phyloP scores from a whole-genome alignment of 257 asterid genomes.

The Nicotiana sylvestris region DNA sequence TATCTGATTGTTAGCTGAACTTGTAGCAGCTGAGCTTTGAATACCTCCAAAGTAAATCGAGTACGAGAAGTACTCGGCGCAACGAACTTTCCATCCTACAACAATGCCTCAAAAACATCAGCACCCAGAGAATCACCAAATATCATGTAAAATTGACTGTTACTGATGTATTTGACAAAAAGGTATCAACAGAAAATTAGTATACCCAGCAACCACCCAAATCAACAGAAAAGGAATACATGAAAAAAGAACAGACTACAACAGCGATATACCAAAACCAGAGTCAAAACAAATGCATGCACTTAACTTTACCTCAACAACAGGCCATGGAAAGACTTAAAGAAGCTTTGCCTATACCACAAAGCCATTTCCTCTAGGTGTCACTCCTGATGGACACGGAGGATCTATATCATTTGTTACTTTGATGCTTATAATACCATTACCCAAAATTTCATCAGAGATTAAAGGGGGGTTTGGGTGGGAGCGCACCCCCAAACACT shows the following conservation, averaged over 20 bases:
- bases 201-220: not conserved
- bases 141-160: not conserved
- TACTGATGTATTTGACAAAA: not conserved
- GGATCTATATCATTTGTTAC: too few relatives aligned
- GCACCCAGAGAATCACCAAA: not conserved
- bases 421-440: too few relatives aligned
- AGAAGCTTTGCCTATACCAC: too few relatives aligned
- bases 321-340: not conserved
- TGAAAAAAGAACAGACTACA: not conserved
- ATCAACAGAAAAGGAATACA: not conserved
- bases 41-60: slow-evolving; percentile 74
- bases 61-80: slow-evolving; percentile 71
- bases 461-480: too few relatives aligned
- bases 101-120: slow-evolving; percentile 6
- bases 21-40: slow-evolving; percentile 37
- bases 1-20: slow-evolving; percentile 31
- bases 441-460: too few relatives aligned
- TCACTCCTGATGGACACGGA: too few relatives aligned
- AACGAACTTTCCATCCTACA: slow-evolving; percentile 82
- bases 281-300: not conserved
- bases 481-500: too few relatives aligned
- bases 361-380: too few relatives aligned
- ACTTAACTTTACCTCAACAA: not conserved
- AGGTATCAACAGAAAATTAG: not conserved
- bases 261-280: not conserved